phyloP scores from a whole-genome alignment of 345 rosid species.

The Gossypium anomalum region DNA sequence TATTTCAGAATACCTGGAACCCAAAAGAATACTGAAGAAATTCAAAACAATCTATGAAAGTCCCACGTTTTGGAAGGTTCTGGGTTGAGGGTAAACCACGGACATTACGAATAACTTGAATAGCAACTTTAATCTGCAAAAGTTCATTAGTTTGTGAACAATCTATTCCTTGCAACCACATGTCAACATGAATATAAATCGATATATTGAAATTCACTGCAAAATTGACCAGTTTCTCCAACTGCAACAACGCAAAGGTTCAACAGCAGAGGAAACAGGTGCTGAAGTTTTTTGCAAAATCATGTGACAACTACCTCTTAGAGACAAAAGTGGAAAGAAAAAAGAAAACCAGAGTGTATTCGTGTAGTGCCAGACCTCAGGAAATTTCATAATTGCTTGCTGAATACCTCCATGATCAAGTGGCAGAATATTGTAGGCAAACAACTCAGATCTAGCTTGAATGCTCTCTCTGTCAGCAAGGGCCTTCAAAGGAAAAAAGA shows the following conservation, averaged over 20 bases:
- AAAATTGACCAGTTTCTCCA: slow-evolving; percentile 9
- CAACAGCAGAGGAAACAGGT: slow-evolving; percentile 2
- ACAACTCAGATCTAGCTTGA: slow-evolving; percentile 51
- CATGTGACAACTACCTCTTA: neutral
- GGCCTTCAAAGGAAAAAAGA: slow-evolving; percentile 47
- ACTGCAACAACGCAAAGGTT: neutral
- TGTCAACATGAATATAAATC: neutral
- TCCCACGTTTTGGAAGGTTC: slow-evolving; percentile 43
- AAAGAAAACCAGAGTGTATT: slow-evolving; percentile 2
- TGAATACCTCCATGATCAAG: slow-evolving; percentile 75
- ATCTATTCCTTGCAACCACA: neutral
- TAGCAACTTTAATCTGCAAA: slow-evolving; percentile 79
- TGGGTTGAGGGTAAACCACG: slow-evolving; percentile 55
- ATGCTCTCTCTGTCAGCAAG: slow-evolving; percentile 50
- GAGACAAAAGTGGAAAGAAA: slow-evolving; percentile 17
- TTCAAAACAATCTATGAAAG: slow-evolving; percentile 64
- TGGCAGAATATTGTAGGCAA: slow-evolving; percentile 89
- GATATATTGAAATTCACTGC: neutral
- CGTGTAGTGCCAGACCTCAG: slow-evolving; percentile 57
- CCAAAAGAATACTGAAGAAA: slow-evolving; percentile 78
- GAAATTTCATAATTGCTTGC: slow-evolving; percentile 76
- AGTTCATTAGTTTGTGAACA: slow-evolving; percentile 25
- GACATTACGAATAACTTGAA: slow-evolving; percentile 56
- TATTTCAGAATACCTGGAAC: slow-evolving; percentile 60
- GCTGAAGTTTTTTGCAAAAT: neutral